A percentile compares a stretch with the other conserved stretches of the same genome.
Evolutionary conservation across 2,329 filamentous ascomycete genomes (phyloP).

Genomic region (Clarireedia paspali): DNA sequence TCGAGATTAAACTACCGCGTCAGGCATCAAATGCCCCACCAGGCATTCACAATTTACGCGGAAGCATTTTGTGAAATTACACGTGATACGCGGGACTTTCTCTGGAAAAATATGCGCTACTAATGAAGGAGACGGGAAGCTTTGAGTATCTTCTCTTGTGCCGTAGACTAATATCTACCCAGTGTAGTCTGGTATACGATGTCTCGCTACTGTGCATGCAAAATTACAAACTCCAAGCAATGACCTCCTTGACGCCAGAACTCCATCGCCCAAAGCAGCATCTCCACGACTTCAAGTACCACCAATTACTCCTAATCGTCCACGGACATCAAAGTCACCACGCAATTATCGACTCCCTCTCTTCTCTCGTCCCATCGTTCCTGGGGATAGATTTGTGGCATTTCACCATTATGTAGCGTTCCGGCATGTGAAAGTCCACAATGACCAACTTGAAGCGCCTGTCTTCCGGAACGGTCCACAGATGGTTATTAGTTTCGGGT

Average conservation of each 20-base stretch:
- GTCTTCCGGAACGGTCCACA: constrained; percentile 20
- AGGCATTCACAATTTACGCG: not conserved
- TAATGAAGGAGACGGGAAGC: too few species aligned
- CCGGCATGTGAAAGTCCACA: constrained; percentile 22
- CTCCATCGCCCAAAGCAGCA: not conserved
- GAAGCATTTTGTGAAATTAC: not conserved
- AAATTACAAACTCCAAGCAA: too few species aligned
- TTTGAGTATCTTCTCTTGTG: too few species aligned
- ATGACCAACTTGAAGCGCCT: constrained; percentile 22
- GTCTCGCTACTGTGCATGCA: too few species aligned
- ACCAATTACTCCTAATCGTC: not conserved
- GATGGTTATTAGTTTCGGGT: not conserved
- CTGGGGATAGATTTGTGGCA: constrained; percentile 16
- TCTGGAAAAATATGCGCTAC: too few species aligned
- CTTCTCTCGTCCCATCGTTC: constrained; percentile 20
- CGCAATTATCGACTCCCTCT: constrained; percentile 22
- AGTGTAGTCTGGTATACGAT: too few species aligned
- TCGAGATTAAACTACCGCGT: constrained; percentile 6
- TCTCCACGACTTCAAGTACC: not conserved
- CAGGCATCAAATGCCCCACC: constrained; percentile 5
- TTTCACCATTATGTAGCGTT: constrained; percentile 23
- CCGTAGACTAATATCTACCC: too few species aligned
- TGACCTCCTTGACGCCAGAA: too few species aligned
- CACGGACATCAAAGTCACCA: constrained; percentile 16
- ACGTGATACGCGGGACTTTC: not conserved